These are phyloP conservation scores for Amaranthus tricolor DNA, from an alignment of 179 eudicot species.

Conservation along the genomic window DNA sequence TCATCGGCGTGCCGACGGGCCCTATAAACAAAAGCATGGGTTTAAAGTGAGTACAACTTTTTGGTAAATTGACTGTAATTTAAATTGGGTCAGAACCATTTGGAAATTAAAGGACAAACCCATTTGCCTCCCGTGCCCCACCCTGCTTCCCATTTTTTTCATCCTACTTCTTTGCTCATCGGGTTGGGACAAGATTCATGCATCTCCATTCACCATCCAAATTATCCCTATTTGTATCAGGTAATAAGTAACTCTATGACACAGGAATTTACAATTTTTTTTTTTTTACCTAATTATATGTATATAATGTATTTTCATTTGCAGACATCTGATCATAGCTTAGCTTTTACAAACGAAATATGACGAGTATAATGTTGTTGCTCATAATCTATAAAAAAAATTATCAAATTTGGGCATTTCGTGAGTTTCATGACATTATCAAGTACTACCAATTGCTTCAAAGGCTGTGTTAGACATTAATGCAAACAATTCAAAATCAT, in stretches of 20 bases:
- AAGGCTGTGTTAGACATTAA: too few relatives aligned
- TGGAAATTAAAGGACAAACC: constrained; percentile 12
- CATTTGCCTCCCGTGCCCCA: constrained; percentile 15
- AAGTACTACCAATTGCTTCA: too few relatives aligned
- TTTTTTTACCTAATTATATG: neutral
- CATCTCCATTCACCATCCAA: constrained; percentile 2
- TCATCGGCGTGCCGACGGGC: constrained; percentile 25
- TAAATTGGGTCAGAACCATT: constrained; percentile 6
- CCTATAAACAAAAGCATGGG: constrained; percentile 8
- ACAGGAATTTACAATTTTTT: neutral
- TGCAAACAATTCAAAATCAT: too few relatives aligned
- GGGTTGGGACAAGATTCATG: neutral
- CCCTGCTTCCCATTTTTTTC: constrained; percentile 17
- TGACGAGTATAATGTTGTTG: too few relatives aligned
- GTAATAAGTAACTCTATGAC: neutral
- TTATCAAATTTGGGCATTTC: too few relatives aligned
- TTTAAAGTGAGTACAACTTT: constrained; percentile 11
- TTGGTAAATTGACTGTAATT: constrained; percentile 17
- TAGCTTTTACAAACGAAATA: too few relatives aligned
- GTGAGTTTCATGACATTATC: too few relatives aligned
- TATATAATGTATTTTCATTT: neutral
- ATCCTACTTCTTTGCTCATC: constrained; percentile 1
- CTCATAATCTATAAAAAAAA: too few relatives aligned
- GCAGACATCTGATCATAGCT: too few relatives aligned
- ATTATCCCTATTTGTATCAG: neutral